These are phyloP conservation scores for Immersiella caudata DNA, from an alignment of 495 filamentous ascomycete genomes.

Conservation along the genomic window DNA sequence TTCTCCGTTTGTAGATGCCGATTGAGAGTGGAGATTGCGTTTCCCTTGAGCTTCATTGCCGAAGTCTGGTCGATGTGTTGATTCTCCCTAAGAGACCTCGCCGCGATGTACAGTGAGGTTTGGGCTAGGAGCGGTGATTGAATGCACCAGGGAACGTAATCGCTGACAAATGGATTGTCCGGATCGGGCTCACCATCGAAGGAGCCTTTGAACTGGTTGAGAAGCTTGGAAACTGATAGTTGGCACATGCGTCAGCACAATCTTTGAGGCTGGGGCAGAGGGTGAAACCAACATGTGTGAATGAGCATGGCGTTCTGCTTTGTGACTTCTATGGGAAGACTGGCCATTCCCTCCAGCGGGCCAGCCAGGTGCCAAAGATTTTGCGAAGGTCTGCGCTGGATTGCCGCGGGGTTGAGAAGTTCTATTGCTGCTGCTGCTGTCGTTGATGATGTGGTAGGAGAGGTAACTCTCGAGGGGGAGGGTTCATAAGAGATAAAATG, in stretches of 20 bases:
- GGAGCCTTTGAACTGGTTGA: slow-evolving; percentile 44
- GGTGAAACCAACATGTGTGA: slow-evolving; percentile 18
- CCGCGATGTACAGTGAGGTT: slow-evolving; percentile 30
- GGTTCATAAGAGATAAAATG: neutral
- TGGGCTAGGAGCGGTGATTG: slow-evolving; percentile 29
- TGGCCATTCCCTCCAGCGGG: slow-evolving; percentile 21
- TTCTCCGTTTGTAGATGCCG: slow-evolving; percentile 24
- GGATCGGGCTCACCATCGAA: slow-evolving; percentile 30
- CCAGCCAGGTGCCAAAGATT: slow-evolving; percentile 20
- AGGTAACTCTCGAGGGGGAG: neutral
- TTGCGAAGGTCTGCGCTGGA: neutral
- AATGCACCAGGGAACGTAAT: slow-evolving; percentile 30
- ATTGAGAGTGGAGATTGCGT: slow-evolving; percentile 29
- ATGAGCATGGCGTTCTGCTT: slow-evolving; percentile 25
- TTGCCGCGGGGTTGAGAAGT: neutral
- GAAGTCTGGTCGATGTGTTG: slow-evolving; percentile 24
- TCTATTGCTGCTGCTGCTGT: neutral
- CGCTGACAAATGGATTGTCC: slow-evolving; percentile 28
- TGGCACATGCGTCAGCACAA: slow-evolving; percentile 3
- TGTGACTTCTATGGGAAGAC: slow-evolving; percentile 21
- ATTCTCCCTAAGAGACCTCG: slow-evolving; percentile 27
- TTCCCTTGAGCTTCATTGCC: slow-evolving; percentile 26
- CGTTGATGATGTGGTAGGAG: neutral
- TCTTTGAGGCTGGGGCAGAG: neutral
- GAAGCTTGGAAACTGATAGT: slow-evolving; percentile 58